Conservation (phyloP, 2,329 filamentous ascomycete genomes). For the Arthrobotrys sinensis region DNA sequence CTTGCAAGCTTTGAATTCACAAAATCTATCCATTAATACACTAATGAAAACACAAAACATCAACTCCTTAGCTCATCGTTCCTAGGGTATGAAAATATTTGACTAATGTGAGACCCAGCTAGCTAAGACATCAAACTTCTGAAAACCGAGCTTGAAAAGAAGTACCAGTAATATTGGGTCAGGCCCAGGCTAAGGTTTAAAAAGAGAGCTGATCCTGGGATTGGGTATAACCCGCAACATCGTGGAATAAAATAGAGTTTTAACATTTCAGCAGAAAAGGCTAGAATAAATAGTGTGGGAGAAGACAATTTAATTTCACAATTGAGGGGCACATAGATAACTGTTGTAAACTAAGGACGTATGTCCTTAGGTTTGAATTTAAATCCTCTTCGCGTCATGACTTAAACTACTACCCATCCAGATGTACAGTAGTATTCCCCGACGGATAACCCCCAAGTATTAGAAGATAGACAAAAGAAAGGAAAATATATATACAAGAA, state of each 20-base stretch:
- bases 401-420: conserved; percentile 20
- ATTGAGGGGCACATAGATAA: background rate
- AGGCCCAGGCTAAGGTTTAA: background rate
- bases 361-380: conserved; percentile 29
- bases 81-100: background rate
- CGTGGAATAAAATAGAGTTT: conserved; percentile 7
- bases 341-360: conserved; percentile 27
- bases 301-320: conserved; percentile 2
- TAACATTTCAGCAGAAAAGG: background rate
- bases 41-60: background rate
- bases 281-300: too few relatives aligned
- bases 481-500: conserved; percentile 57
- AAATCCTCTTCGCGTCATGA: conserved; percentile 1
- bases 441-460: conserved; percentile 27
- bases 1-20: background rate
- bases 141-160: conserved; percentile 6
- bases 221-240: background rate
- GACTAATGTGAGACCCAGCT: background rate
- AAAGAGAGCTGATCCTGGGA: background rate
- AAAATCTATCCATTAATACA: background rate
- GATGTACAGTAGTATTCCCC: conserved; percentile 25
- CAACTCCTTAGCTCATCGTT: background rate
- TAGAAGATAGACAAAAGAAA: conserved; percentile 21
- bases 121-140: background rate
- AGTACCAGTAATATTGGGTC: background rate